phyloP scores from a whole-genome alignment of 23 red algal species.

The Gracilaria caudata region DNA sequence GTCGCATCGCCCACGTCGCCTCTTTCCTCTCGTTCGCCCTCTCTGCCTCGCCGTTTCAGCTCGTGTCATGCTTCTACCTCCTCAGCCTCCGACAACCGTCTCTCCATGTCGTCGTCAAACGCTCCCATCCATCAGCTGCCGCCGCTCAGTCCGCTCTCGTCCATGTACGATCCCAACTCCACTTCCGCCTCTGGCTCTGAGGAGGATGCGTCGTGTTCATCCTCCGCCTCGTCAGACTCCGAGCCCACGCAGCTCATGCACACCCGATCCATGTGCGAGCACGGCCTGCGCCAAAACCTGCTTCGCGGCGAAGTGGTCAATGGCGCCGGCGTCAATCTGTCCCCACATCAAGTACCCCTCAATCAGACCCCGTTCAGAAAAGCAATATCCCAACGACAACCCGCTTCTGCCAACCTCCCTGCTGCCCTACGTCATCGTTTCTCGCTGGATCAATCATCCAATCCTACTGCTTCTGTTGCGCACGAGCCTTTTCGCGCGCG shows the following conservation, averaged over 20 bases:
- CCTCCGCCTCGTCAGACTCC: slow-evolving; percentile 24
- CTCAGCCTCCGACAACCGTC: slow-evolving; percentile 1
- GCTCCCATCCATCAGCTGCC: slow-evolving; percentile 21
- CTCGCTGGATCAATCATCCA: slow-evolving; percentile 13
- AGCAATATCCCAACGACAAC: not conserved
- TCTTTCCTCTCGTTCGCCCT: slow-evolving; percentile 3
- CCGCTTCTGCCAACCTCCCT: not conserved
- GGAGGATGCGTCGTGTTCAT: slow-evolving; percentile 28
- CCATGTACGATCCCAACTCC: slow-evolving; percentile 50
- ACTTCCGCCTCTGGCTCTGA: slow-evolving; percentile 14
- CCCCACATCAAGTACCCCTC: not conserved
- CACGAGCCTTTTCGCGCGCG: not conserved
- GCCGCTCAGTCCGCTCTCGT: slow-evolving; percentile 55
- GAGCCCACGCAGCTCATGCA: not conserved
- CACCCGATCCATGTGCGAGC: slow-evolving; percentile 9
- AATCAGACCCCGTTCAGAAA: slow-evolving; percentile 8
- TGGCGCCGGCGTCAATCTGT: not conserved
- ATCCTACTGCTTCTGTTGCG: not conserved
- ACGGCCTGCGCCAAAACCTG: not conserved
- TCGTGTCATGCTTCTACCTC: slow-evolving; percentile 18
- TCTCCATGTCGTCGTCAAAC: not conserved
- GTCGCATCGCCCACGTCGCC: not conserved
- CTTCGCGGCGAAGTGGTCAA: not conserved
- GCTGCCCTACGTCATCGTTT: slow-evolving; percentile 21
- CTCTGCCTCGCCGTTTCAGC: slow-evolving; percentile 10